phyloP scores from a whole-genome alignment of 257 asterid genomes.

The Leptodermis oblonga region DNA sequence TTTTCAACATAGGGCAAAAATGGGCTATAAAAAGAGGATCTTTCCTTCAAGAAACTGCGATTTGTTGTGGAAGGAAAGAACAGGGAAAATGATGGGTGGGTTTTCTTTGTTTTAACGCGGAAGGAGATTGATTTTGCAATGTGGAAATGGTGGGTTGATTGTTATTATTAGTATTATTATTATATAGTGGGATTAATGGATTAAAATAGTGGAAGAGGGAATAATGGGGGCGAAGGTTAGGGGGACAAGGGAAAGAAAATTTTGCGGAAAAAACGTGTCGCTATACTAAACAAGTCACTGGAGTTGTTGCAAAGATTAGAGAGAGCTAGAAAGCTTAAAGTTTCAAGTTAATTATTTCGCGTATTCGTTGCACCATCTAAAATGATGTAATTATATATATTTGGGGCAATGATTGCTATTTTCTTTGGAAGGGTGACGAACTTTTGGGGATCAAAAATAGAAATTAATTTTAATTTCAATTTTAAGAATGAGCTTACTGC shows the following conservation, averaged over 20 bases:
- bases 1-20: neutral
- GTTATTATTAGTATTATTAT: neutral
- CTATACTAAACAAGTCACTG: slow-evolving; percentile 24
- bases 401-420: too few relatives aligned
- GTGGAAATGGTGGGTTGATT: slow-evolving; percentile 16
- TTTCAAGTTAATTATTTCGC: too few relatives aligned
- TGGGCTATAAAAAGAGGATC: slow-evolving; percentile 8
- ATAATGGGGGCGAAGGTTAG: slow-evolving; percentile 8
- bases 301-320: slow-evolving; percentile 36
- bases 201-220: slow-evolving; percentile 9
- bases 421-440: too few relatives aligned
- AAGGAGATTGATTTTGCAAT: slow-evolving; percentile 14
- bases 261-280: slow-evolving; percentile 12
- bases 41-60: neutral
- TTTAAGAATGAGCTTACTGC: too few relatives aligned
- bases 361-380: too few relatives aligned
- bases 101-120: slow-evolving; percentile 20
- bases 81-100: slow-evolving; percentile 17
- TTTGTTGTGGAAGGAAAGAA: slow-evolving; percentile 19
- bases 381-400: too few relatives aligned
- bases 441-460: too few relatives aligned
- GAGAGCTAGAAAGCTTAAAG: too few relatives aligned
- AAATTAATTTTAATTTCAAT: too few relatives aligned
- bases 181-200: slow-evolving; percentile 3
- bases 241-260: slow-evolving; percentile 29